Evolutionary conservation across 2,329 filamentous ascomycete genomes (phyloP).

Genomic region (Xylariomycetidae sp.): DNA sequence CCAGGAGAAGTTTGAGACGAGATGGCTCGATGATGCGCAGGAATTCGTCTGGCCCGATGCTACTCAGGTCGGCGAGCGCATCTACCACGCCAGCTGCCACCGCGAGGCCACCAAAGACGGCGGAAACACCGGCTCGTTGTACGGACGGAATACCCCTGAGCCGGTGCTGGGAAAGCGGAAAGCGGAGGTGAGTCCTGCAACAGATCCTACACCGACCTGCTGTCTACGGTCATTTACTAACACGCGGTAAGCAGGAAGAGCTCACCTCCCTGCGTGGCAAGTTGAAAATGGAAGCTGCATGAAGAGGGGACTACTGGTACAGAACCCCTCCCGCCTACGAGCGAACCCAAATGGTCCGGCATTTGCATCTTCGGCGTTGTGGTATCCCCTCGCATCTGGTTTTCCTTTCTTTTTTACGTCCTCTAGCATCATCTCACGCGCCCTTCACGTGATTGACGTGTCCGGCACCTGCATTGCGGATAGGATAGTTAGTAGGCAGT

Average conservation of each 20-base stretch:
- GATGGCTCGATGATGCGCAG: conserved; percentile 87
- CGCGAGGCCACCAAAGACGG: conserved; percentile 70
- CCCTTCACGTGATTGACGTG: no score
- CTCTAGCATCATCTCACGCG: no score
- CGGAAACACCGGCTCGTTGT: conserved; percentile 31
- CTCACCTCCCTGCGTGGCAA: conserved; percentile 9
- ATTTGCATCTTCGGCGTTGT: conserved; percentile 3
- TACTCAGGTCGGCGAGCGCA: conserved; percentile 66
- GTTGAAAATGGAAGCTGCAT: conserved; percentile 9
- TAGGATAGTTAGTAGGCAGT: no score
- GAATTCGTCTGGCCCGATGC: conserved; percentile 98
- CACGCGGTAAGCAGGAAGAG: conserved; percentile 8
- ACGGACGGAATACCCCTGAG: conserved; percentile 51
- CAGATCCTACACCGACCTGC: not conserved
- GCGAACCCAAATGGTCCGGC: not conserved
- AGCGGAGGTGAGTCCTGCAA: conserved; percentile 50
- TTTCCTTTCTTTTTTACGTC: no score
- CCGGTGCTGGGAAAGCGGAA: conserved; percentile 68
- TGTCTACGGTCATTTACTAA: not conserved
- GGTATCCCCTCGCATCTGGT: no score
- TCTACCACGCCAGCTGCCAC: conserved; percentile 88
- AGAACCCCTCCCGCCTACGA: not conserved
- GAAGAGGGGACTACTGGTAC: not conserved
- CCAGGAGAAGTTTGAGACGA: conserved; percentile 88
- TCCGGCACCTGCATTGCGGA: no score